Conservation (phyloP, 139 green algal genomes). For the Microglena sp. region DNA sequence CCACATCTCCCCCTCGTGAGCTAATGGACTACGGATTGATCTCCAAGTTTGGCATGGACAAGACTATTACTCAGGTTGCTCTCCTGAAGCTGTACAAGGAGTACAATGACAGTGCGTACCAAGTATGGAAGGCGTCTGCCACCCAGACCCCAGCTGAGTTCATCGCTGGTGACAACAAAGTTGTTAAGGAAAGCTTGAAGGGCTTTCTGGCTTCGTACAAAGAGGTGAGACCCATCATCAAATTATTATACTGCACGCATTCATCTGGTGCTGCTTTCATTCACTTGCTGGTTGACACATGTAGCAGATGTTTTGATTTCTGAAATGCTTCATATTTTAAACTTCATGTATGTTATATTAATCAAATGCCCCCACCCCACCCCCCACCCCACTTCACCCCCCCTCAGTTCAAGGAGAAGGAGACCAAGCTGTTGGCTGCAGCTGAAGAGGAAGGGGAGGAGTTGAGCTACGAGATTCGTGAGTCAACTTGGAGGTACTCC, state of each 20-base stretch:
- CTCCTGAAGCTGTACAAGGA: conserved; percentile 52
- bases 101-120: conserved; percentile 32
- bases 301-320: background rate
- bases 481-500: conserved; percentile 34
- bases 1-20: background rate
- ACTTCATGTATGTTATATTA: too few species aligned
- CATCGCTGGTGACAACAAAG: conserved; percentile 10
- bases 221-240: too few species aligned
- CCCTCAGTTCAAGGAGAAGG: conserved; percentile 18
- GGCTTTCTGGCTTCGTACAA: conserved; percentile 18
- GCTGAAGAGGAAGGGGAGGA: conserved; percentile 38
- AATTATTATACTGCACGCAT: too few species aligned
- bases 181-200: conserved; percentile 24
- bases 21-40: conserved; percentile 18
- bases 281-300: background rate
- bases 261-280: background rate
- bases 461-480: conserved; percentile 7
- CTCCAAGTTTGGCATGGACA: conserved; percentile 20
- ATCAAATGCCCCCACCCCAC: background rate
- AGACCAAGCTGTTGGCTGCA: conserved; percentile 8
- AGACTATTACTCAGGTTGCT: conserved; percentile 13
- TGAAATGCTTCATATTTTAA: background rate
- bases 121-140: conserved; percentile 8
- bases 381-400: background rate
- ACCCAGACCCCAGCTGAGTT: conserved; percentile 6